phyloP scores from a whole-genome alignment of 768 basidiomycete genomes.

The Pisolithus microcarpus region DNA sequence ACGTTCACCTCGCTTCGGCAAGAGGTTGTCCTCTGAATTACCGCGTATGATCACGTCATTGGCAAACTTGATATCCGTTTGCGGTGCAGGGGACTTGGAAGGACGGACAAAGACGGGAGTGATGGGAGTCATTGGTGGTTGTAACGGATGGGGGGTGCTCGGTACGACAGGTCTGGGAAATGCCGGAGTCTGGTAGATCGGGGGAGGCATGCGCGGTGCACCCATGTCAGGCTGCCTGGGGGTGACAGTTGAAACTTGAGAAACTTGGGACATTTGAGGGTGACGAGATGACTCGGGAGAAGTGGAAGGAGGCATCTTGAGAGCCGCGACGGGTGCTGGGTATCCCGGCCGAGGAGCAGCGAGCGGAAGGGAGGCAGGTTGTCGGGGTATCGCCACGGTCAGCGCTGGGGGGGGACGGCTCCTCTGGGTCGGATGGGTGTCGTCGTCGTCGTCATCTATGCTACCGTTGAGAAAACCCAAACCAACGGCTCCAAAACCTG shows the following conservation, averaged over 20 bases:
- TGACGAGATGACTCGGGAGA: constrained; percentile 20
- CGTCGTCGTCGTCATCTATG: constrained; percentile 36
- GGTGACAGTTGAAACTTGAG: constrained; percentile 16
- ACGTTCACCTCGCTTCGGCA: constrained; percentile 62
- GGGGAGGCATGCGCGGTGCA: constrained; percentile 23
- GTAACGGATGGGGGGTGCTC: constrained; percentile 62
- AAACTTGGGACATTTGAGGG: constrained; percentile 27
- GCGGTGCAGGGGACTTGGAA: constrained; percentile 26
- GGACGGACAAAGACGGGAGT: constrained; percentile 72
- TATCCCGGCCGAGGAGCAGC: constrained; percentile 72
- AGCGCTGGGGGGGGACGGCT: constrained; percentile 21
- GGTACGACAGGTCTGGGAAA: constrained; percentile 33
- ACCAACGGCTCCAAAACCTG: constrained; percentile 48
- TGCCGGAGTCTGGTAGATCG: constrained; percentile 26
- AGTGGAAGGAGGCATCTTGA: constrained; percentile 45
- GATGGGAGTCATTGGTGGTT: constrained; percentile 73
- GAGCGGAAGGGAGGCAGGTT: constrained; percentile 36
- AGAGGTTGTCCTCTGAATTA: constrained; percentile 56
- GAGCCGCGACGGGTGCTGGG: constrained; percentile 58
- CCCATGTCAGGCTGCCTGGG: constrained; percentile 14
- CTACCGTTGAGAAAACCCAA: constrained; percentile 38
- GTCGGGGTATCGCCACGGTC: constrained; percentile 27
- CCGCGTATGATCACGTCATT: constrained; percentile 57
- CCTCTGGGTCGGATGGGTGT: constrained; percentile 14
- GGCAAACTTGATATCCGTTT: constrained; percentile 42